Conservation (phyloP, 2,329 filamentous ascomycete species). For the Colletotrichum siamense region DNA sequence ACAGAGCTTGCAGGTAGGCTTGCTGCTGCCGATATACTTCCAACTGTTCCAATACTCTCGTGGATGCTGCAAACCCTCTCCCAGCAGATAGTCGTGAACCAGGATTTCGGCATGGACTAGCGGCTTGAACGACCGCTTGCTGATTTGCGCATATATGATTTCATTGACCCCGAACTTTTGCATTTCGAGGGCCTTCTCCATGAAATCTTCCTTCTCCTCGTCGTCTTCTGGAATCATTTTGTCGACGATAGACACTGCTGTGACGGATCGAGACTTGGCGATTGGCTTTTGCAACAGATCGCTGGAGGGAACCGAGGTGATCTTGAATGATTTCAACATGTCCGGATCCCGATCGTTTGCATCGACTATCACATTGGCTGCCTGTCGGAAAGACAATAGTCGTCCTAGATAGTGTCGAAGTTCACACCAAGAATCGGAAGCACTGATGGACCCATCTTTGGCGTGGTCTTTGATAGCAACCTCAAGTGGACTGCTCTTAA, state of each 20-base stretch:
- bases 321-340: not conserved
- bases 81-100: too few relatives aligned
- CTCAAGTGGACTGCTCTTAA: not conserved
- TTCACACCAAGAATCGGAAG: not conserved
- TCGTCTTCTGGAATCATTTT: not conserved
- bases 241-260: not conserved
- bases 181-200: not conserved
- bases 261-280: not conserved
- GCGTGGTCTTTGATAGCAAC: not conserved
- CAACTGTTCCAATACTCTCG: too few relatives aligned
- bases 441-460: not conserved
- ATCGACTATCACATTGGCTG: not conserved
- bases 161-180: not conserved
- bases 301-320: not conserved
- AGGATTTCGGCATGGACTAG: conserved; percentile 42
- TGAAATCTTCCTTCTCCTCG: not conserved
- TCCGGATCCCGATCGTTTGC: not conserved
- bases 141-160: not conserved
- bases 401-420: not conserved
- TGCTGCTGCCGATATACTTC: conserved; percentile 45
- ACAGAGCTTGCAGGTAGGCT: conserved; percentile 45
- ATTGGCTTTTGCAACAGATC: rapidly evolving
- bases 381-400: not conserved
- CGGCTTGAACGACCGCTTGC: too few relatives aligned
- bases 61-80: too few relatives aligned